A percentile compares a stretch with the other conserved stretches of the same genome.
These are phyloP conservation scores for Anisogramma anomala DNA, from an alignment of 2,329 filamentous ascomycete species.

Conservation along the genomic window DNA sequence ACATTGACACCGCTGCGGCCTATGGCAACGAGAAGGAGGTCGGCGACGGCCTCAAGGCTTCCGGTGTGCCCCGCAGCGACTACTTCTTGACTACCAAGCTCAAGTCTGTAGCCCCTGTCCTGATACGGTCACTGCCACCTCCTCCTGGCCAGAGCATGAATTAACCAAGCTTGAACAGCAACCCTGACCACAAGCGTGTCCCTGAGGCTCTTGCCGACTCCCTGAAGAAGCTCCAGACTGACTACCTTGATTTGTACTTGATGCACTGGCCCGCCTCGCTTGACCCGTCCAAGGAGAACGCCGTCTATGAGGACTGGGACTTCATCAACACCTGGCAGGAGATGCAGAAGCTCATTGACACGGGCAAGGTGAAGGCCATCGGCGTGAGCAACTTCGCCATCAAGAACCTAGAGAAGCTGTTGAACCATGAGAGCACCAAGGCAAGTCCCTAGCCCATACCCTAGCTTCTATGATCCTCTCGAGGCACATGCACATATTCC, in stretches of 20 bases:
- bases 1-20: constrained; percentile 65
- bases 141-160: too few relatives aligned
- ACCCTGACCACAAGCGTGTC: constrained; percentile 64
- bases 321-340: constrained; percentile 69
- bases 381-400: constrained; percentile 82
- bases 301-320: constrained; percentile 67
- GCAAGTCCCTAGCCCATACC: constrained; percentile 24
- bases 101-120: neutral
- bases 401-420: constrained; percentile 64
- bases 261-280: constrained; percentile 63
- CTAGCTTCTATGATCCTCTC: neutral
- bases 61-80: constrained; percentile 51
- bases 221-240: constrained; percentile 47
- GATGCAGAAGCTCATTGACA: constrained; percentile 56
- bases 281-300: constrained; percentile 49
- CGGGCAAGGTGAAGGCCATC: constrained; percentile 66
- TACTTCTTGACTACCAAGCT: constrained; percentile 69
- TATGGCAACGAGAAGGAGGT: constrained; percentile 69
- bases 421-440: constrained; percentile 53
- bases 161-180: too few relatives aligned
- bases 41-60: constrained; percentile 51
- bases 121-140: too few relatives aligned
- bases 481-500: too few relatives aligned
- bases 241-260: constrained; percentile 60
- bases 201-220: constrained; percentile 48